Base-by-base conservation (phyloP, 2,329 filamentous ascomycete genomes). In the Hypoxylon sp. region DNA sequence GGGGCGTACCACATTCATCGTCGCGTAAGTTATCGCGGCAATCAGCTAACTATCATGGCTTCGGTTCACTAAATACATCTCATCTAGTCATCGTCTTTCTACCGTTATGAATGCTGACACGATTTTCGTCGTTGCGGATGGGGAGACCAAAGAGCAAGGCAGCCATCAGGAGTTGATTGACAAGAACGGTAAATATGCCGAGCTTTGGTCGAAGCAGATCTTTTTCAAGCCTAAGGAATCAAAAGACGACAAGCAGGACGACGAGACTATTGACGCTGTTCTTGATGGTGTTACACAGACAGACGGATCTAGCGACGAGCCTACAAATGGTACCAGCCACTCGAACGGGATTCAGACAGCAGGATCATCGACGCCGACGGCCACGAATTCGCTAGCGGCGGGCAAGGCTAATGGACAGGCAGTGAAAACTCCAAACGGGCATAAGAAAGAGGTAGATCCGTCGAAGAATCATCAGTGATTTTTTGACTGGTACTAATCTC, bases 101-200 rank as follows among this genome's bases (percentile, higher is more conserved):
- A 91, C 88, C 0, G 86, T 91, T 51, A 86, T 88, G 76, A 87
- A 87, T 62, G 86, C 87, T 2, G 86, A 90, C 64, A 78, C 81
- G 20, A 89, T 90, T 57, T 80, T 89, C 48, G 88, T 90, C 8
- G 79, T 90, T 40, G 79, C 83, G 38, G 78, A 85, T 48, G 88
- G 88, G 9, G 76, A 81, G 62, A 80, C 90, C 45, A 77, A 84
- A n/a, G 87, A 90, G 68, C 78, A 84, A 63, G 88, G 88, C 7
- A 81, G 73, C 33, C 88, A 90, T 56, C 78, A 83, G 4, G 79
- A 84, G 18, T 74, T 90, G 17, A 77, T 90, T 45, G 72, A 76
- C 9, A 74, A 78, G n/a, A 77, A 81, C 6, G 87, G 87, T 2
- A 82, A 83, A 73, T 90, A 89, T 64, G 80, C 82, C 20, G 81